Evolutionary conservation across 257 asterid genomes (phyloP), one percentile per base, ranked within the genome.

Genomic region (Echium plantagineum): DNA sequence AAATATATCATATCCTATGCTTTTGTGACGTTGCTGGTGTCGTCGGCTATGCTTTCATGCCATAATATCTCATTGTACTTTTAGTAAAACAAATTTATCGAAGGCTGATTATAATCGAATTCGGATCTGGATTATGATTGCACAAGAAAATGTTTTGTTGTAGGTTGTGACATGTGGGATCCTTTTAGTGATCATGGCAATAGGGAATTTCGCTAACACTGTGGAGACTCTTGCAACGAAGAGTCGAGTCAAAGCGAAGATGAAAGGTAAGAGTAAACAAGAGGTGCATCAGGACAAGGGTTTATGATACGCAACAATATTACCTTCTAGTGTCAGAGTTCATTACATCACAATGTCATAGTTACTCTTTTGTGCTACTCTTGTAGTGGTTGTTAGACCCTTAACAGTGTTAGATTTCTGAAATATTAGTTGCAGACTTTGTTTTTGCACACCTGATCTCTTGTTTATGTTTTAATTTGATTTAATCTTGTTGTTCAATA

Each of bases 91-190:
- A 31, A 3, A 3, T n/a, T n/a, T n/a, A n/a, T 3, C 9, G 6
- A 32, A 32, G 42, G 9, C 6, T 3, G 42, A 32, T 32, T 32
- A 8, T 4, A 32, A 32, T 6, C 9, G 9, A 32, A 6, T 8
- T 32, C 42, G 1, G 42, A 32, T 8, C 6, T 32, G 42, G 42
- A 32, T 6, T 6, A 32, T 32, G 6, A 55, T 21, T 20, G 31
- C 28, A 19, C 66, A 52, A 42, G 63, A n/a, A 32, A 17, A 51
- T 47, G 30, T 52, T 55, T 57, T 48, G 35, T 47, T 74, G 75
- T 86, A 87, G 98, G 96, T 90, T 35, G 79, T 88, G 52, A 83
- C 90, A 9, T 91, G 98, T 71, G 96, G 95, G 66, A 65, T 88
- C 69, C 95, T 91, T 65, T 80, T 91, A 68, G 84, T 87, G 74